Conservation (phyloP, 2,329 filamentous ascomycete genomes). For the Rasamsonia emersonii region DNA sequence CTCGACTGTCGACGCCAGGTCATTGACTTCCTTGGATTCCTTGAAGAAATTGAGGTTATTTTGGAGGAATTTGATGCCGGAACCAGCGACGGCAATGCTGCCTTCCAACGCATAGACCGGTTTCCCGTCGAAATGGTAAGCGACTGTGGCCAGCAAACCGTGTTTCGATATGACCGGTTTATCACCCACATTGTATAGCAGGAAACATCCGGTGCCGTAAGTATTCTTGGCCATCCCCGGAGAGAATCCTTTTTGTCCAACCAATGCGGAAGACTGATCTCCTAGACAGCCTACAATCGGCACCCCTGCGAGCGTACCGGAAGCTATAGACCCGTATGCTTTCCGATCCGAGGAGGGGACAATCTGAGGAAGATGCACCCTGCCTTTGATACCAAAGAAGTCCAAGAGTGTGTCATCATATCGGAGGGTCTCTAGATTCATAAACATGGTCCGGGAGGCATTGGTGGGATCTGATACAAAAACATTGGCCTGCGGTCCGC, state of each 20-base stretch:
- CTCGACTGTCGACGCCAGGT: slow-evolving; percentile 53
- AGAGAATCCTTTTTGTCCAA: slow-evolving; percentile 75
- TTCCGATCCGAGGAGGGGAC: slow-evolving; percentile 67
- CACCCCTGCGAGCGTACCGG: slow-evolving; percentile 57
- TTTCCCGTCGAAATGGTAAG: slow-evolving; percentile 66
- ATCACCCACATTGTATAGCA: slow-evolving; percentile 78
- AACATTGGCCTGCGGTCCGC: slow-evolving; percentile 55
- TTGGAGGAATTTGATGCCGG: slow-evolving; percentile 66
- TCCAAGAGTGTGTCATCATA: slow-evolving; percentile 69
- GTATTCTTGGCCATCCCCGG: slow-evolving; percentile 84
- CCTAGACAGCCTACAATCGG: slow-evolving; percentile 73
- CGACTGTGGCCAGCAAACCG: slow-evolving; percentile 74
- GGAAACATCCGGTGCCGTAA: slow-evolving; percentile 81
- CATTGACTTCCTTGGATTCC: slow-evolving; percentile 53
- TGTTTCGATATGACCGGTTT: slow-evolving; percentile 77
- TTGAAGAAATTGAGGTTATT: slow-evolving; percentile 56
- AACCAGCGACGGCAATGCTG: slow-evolving; percentile 72
- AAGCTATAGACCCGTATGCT: slow-evolving; percentile 59
- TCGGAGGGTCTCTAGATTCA: slow-evolving; percentile 68
- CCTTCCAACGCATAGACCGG: slow-evolving; percentile 76
- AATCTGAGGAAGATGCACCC: slow-evolving; percentile 68
- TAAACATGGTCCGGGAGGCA: slow-evolving; percentile 86
- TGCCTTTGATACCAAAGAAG: slow-evolving; percentile 71
- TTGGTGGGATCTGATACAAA: slow-evolving; percentile 83
- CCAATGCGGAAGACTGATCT: slow-evolving; percentile 76